Base-by-base conservation (phyloP, 345 rosid species). In the Raphanus sativus region DNA sequence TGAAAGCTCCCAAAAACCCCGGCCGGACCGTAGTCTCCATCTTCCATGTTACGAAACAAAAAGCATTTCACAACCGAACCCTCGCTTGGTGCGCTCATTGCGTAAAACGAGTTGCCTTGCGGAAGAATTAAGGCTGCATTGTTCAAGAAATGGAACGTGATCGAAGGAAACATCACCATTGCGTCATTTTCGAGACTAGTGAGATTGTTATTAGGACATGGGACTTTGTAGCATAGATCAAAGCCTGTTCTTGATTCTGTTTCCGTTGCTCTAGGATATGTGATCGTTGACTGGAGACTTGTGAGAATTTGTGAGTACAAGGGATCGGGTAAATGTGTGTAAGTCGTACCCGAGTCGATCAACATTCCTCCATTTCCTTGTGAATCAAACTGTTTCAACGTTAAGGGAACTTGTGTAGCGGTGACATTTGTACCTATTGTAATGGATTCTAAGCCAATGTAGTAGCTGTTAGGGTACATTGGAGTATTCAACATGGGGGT, bases 341-440 rank as follows among this genome's bases (percentile, higher is more conserved):
- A 91, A 21, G 97, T 91, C 0, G 96, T 91, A 71, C 98, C 94
- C 1, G 96, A 93, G 76, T 93, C 98, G 4, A 93, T 83, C 83
- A 91, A 42, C 83, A 93, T 71, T 12, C 98, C 97, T 2, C 98
- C 96, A 68, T 91, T 91, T 29, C 98, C 97, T 30, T 56, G 75
- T 45, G 89, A 86, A 80, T 91, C 97, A 63, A 91, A 85, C 62
- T 85, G 91, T 71, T 83, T 87, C 70, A 93, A 81, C 21, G 67
- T 85, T 60, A 66, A 67, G 21, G 95, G 94, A 28, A 86, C 89
- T 66, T 62, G 61, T 33, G 84, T 72, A 66, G 67, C 29, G 59
- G 77, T 75, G 4, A 50, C 16, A 75, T 87, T 84, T 56, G 76
- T 65, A 36, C 88, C 96, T 38, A 89, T 72, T 5, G 87, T 80